A percentile compares a stretch with the other conserved stretches of the same genome.
phyloP scores from a whole-genome alignment of 1,284 basidiomycete genomes.

The Porogramme epimiltina region DNA sequence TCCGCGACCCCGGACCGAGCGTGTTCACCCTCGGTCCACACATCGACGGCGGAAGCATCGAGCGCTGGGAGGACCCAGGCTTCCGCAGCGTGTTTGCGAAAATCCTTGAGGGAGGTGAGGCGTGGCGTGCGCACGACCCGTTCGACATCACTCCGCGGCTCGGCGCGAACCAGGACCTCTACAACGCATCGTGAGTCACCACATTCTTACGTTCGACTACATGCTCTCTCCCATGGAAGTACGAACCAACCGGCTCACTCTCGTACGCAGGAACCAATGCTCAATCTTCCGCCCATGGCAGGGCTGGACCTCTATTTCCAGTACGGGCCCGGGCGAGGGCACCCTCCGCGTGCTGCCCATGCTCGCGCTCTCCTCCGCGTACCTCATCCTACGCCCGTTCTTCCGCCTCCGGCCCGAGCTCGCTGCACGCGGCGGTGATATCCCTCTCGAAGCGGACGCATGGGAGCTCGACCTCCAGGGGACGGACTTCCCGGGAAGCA shows the following conservation, averaged over 20 bases:
- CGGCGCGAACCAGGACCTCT: constrained; percentile 58
- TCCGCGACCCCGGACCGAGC: constrained; percentile 72
- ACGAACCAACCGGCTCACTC: background rate
- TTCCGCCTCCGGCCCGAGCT: constrained; percentile 47
- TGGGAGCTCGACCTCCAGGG: constrained; percentile 67
- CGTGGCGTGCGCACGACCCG: constrained; percentile 62
- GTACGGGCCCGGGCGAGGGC: constrained; percentile 66
- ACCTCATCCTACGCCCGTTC: constrained; percentile 76
- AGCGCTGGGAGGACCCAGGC: constrained; percentile 76
- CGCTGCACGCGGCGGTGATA: constrained; percentile 4
- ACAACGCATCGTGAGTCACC: constrained; percentile 46
- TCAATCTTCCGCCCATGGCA: constrained; percentile 81
- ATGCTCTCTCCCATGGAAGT: too few species aligned
- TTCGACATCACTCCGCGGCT: constrained; percentile 56
- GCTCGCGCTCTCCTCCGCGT: constrained; percentile 61
- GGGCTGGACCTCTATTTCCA: constrained; percentile 72
- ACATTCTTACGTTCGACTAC: too few species aligned
- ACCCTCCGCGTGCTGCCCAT: constrained; percentile 63
- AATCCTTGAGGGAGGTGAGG: constrained; percentile 47
- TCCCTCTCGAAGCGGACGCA: constrained; percentile 44
- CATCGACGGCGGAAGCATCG: constrained; percentile 75
- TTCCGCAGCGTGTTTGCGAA: constrained; percentile 59
- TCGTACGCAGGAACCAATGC: constrained; percentile 55
- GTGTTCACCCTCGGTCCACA: constrained; percentile 69
- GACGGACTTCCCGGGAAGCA: constrained; percentile 63